These are phyloP conservation scores for Citrus cavaleriei DNA, from an alignment of 345 rosid species.

Conservation along the genomic window DNA sequence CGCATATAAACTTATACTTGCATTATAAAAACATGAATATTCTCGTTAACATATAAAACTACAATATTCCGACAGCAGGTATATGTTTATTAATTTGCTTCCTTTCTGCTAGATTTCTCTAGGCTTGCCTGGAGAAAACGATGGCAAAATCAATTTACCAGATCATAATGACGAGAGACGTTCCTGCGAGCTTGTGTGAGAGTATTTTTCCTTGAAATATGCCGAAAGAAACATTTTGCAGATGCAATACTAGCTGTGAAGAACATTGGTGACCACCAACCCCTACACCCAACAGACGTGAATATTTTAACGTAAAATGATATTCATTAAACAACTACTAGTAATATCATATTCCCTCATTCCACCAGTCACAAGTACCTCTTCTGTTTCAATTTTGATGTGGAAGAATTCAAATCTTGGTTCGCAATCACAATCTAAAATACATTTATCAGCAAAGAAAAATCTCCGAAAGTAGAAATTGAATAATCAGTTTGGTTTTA, in stretches of 20 bases:
- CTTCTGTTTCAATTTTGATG: slow-evolving; percentile 45
- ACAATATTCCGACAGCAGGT: too few relatives aligned
- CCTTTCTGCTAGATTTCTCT: too few relatives aligned
- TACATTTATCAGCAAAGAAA: slow-evolving; percentile 44
- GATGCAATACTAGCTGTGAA: slow-evolving; percentile 71
- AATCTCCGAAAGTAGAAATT: slow-evolving; percentile 38
- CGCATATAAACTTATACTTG: too few relatives aligned
- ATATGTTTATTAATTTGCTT: too few relatives aligned
- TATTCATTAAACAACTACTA: neutral
- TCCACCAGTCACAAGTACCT: slow-evolving; percentile 36
- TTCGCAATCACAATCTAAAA: slow-evolving; percentile 71
- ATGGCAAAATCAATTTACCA: slow-evolving; percentile 36
- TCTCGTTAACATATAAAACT: too few relatives aligned
- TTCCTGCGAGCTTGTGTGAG: slow-evolving; percentile 95
- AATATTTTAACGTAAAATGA: neutral
- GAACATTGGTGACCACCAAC: slow-evolving; percentile 95
- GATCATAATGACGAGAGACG: slow-evolving; percentile 84
- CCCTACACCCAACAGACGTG: slow-evolving; percentile 35
- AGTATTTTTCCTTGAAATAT: slow-evolving; percentile 70
- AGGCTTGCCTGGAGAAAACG: too few relatives aligned
- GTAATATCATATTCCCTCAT: neutral
- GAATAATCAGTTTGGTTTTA: neutral
- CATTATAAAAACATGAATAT: too few relatives aligned
- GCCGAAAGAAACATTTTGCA: slow-evolving; percentile 72
- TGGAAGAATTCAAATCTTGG: slow-evolving; percentile 41